Base-by-base conservation (phyloP, 768 basidiomycete genomes). In the Russula virescens region DNA sequence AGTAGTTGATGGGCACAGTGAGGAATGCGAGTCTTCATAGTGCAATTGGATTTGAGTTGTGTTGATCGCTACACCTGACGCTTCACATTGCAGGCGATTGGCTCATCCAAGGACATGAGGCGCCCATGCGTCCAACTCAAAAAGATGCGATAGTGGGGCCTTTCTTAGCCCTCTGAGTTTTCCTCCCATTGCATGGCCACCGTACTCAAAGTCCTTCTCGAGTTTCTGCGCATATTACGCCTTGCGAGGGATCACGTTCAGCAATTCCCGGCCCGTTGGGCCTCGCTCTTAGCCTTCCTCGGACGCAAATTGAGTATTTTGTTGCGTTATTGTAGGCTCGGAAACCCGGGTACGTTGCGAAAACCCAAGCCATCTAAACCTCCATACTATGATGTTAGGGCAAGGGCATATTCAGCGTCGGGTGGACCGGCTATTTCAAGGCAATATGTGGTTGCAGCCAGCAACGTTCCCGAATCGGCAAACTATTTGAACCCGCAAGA, bases 371-470 rank as follows among this genome's bases (percentile, higher is more conserved):
- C 52, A 13, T 7, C 40, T 28, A 45, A 48, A 49, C 38, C 16
- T 23, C 28, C 28, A 2, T 56, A 23, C 34, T 21, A 16, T 45
- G 25, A 5, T 6, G 35, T 3, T 16, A 19, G 21, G 16, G n/a
- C 40, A 2, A 43, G n/a, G n/a, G 19, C 10, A 16, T 38, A 42
- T 19, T 35, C 55, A 25, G 48, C 21, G n/a, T 40, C 43, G 16
- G 40, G 21, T 10, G 31, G 28, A 43, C 45, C 58, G 2, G 14
- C 23, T 40, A 35, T 34, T 11, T 31, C 21, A 11, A 31, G 18
- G 40, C 54, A 56, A 62, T 62, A 50, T 25, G 54, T 49, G 16
- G 28, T 62, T 8, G 40, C 47, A 9, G 54, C 48, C 5, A 62
- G 61, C 42, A 25, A 2, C 5, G 26, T 54, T 16, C 61, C 61